Conservation (phyloP, 768 basidiomycete genomes). For the Aureoboletus auriporus region DNA sequence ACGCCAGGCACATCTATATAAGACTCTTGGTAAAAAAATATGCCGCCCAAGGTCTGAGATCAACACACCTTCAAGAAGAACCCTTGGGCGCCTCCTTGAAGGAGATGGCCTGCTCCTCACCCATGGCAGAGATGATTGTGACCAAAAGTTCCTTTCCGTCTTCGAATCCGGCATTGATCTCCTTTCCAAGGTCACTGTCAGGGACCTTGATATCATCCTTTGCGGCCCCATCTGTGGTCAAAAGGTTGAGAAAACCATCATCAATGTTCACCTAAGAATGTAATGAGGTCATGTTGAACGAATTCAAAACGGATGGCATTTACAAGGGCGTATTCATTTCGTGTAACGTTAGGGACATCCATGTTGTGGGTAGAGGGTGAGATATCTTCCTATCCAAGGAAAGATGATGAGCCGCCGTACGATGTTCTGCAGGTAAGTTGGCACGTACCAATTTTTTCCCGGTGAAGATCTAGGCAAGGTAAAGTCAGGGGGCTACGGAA, state of each 20-base stretch:
- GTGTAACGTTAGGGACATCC: constrained; percentile 93
- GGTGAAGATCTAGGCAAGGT: constrained; percentile 82
- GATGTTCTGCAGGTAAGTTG: background rate
- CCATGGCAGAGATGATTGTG: constrained; percentile 87
- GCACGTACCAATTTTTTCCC: constrained; percentile 84
- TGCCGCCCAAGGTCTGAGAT: background rate
- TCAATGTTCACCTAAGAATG: constrained; percentile 73
- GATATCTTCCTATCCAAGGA: constrained; percentile 73
- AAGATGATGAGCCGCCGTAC: constrained; percentile 4
- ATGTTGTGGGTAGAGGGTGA: constrained; percentile 99
- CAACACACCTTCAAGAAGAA: constrained; percentile 16
- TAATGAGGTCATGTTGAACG: constrained; percentile 1
- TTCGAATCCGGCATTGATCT: constrained; percentile 71
- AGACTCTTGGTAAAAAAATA: background rate
- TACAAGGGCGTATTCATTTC: constrained; percentile 90
- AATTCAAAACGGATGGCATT: constrained; percentile 17
- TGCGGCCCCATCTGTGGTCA: constrained; percentile 70
- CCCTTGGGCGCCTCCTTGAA: constrained; percentile 86
- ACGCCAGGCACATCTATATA: too few relatives aligned
- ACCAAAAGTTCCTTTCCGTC: constrained; percentile 84
- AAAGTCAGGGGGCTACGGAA: constrained; percentile 1
- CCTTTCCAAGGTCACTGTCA: constrained; percentile 73
- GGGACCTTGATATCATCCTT: constrained; percentile 97
- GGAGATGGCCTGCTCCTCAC: constrained; percentile 88
- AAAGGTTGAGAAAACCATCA: constrained; percentile 93